phyloP scores from a whole-genome alignment of 75 land plant species.

The Azolla pinnata region DNA sequence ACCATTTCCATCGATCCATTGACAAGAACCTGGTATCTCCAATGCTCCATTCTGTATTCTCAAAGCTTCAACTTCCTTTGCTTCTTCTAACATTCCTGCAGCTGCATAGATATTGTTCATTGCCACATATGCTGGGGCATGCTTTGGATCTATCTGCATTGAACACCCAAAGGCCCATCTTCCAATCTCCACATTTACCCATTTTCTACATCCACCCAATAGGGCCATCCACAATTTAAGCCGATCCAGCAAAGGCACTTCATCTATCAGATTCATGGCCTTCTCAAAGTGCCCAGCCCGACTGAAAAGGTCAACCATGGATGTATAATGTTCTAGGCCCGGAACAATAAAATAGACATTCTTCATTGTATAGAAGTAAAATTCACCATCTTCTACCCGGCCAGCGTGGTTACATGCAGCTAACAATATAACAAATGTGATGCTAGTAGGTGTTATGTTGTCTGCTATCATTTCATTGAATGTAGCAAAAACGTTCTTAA shows the following conservation, averaged over 20 bases:
- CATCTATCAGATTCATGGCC: conserved; percentile 34
- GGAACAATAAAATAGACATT: conserved; percentile 25
- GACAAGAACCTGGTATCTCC: no score
- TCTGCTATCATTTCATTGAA: conserved; percentile 38
- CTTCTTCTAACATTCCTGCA: no score
- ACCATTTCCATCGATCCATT: no score
- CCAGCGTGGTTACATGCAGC: conserved; percentile 59
- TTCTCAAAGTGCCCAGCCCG: conserved; percentile 38
- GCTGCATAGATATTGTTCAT: background rate
- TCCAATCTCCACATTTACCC: background rate
- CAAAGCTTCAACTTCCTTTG: no score
- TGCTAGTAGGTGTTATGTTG: conserved; percentile 37
- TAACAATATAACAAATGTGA: conserved; percentile 51
- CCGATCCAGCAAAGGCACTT: no score
- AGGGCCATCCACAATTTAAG: no score
- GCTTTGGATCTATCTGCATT: background rate
- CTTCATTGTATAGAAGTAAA: conserved; percentile 31
- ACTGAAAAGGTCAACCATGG: conserved; percentile 54
- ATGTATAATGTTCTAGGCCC: conserved; percentile 45
- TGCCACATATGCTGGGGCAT: background rate
- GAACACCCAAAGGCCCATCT: background rate
- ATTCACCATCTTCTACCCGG: conserved; percentile 35
- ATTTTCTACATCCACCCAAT: background rate
- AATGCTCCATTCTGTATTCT: no score
- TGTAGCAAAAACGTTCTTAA: conserved; percentile 10